Percentiles rank a stretch among this genome's conserved stretches.
Conservation (phyloP, 805 yeast genomes). For the Myxozyma neotropica region DNA sequence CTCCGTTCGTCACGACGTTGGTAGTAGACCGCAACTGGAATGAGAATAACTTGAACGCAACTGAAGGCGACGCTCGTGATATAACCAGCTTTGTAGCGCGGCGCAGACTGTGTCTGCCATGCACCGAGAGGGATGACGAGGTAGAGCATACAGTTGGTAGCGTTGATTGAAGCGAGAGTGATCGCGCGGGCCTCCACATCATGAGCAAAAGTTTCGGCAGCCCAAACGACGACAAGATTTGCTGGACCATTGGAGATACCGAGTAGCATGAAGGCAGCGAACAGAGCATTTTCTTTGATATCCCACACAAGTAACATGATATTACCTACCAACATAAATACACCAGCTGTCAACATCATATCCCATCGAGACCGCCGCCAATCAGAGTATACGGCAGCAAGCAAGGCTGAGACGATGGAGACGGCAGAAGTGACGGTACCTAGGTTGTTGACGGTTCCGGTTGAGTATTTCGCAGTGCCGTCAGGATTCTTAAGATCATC, state of each 20-base stretch:
- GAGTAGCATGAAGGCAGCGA: slow-evolving; percentile 62
- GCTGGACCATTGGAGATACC: slow-evolving; percentile 66
- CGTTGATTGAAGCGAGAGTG: slow-evolving; percentile 55
- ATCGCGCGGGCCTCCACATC: slow-evolving; percentile 58
- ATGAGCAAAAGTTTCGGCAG: slow-evolving; percentile 58
- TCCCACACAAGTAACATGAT: slow-evolving; percentile 58
- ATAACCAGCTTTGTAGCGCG: slow-evolving; percentile 39
- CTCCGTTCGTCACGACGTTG: slow-evolving; percentile 50
- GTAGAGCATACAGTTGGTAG: slow-evolving; percentile 56
- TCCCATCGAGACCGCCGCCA: slow-evolving; percentile 56
- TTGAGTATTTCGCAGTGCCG: slow-evolving; percentile 42
- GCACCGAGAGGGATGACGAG: slow-evolving; percentile 56
- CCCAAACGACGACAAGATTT: slow-evolving; percentile 60
- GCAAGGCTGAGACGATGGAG: slow-evolving; percentile 50
- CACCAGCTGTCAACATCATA: slow-evolving; percentile 56
- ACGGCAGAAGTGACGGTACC: slow-evolving; percentile 61
- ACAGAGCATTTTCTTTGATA: slow-evolving; percentile 55
- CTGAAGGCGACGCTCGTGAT: slow-evolving; percentile 36
- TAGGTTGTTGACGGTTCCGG: slow-evolving; percentile 53
- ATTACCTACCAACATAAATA: slow-evolving; percentile 56
- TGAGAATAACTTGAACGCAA: slow-evolving; percentile 28
- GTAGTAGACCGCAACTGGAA: slow-evolving; percentile 50
- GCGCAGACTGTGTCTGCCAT: slow-evolving; percentile 44
- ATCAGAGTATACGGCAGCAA: slow-evolving; percentile 48
- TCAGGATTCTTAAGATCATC: slow-evolving; percentile 46